phyloP scores from a whole-genome alignment of 129 eudicot genomes.

The Chrysanthemum lavandulifolium region DNA sequence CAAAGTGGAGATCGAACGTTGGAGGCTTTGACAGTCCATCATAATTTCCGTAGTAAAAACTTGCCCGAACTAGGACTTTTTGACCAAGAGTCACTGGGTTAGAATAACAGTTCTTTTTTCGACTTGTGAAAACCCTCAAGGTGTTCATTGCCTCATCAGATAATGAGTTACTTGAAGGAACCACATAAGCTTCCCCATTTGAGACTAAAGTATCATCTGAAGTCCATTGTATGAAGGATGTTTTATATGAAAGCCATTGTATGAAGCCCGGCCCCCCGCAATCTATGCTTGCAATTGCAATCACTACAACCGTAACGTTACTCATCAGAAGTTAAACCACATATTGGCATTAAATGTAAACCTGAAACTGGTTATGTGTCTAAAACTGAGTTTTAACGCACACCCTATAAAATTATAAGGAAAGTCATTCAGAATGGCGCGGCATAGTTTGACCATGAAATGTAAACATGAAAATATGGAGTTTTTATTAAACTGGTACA shows the following conservation, averaged over 20 bases:
- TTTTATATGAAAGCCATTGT: not conserved
- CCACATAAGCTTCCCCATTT: constrained; percentile 20
- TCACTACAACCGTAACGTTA: constrained; percentile 12
- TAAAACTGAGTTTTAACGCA: too few relatives aligned
- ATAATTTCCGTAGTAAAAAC: constrained; percentile 40
- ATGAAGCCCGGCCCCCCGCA: constrained; percentile 17
- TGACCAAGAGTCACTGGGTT: constrained; percentile 10
- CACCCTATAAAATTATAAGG: too few relatives aligned
- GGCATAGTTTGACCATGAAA: too few relatives aligned
- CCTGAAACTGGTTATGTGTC: too few relatives aligned
- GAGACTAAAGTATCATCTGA: constrained; percentile 12
- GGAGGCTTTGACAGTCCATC: constrained; percentile 38
- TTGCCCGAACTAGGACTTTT: constrained; percentile 29
- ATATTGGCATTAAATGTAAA: not conserved
- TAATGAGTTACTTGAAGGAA: constrained; percentile 15
- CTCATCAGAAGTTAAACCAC: not conserved
- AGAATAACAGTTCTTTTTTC: constrained; percentile 31
- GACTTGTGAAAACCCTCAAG: constrained; percentile 27
- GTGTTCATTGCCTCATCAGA: constrained; percentile 15
- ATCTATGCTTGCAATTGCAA: constrained; percentile 31
- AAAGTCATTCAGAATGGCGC: too few relatives aligned
- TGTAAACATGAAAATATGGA: too few relatives aligned
- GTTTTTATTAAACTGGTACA: too few relatives aligned
- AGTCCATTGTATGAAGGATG: constrained; percentile 2
- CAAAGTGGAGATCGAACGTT: constrained; percentile 36